Conservation (phyloP, 305 asterid species). For the Euphrasia arctica region DNA sequence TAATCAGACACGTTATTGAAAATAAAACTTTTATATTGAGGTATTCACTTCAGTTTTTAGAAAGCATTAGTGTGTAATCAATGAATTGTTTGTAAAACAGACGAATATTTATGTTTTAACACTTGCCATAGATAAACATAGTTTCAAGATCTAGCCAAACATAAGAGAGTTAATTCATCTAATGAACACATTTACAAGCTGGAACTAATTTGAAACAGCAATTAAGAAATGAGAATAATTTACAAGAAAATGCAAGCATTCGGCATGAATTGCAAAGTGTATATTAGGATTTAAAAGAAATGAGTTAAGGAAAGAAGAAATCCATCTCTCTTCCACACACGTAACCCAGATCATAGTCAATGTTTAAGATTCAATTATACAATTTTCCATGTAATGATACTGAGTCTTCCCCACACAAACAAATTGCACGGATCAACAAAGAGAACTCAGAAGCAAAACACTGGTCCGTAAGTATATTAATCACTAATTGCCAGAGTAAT, state of each 20-base stretch:
- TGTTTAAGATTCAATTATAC: background rate
- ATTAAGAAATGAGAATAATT: background rate
- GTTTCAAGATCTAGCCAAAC: constrained; percentile 2
- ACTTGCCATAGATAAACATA: constrained; percentile 6
- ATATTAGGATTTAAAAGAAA: background rate
- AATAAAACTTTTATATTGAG: background rate
- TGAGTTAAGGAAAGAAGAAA: background rate
- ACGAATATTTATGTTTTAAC: constrained; percentile 7
- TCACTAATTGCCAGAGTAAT: background rate
- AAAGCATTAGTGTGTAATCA: background rate
- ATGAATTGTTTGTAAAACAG: constrained; percentile 5
- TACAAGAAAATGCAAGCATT: background rate
- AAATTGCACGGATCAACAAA: background rate
- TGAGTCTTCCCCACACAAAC: background rate
- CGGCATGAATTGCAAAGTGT: background rate
- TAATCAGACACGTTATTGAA: constrained; percentile 4
- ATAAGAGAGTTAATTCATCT: background rate
- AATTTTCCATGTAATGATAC: background rate
- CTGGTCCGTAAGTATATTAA: background rate
- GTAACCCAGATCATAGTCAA: background rate
- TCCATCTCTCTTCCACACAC: background rate
- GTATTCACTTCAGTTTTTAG: background rate
- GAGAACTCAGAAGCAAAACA: background rate
- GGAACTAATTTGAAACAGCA: background rate
- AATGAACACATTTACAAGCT: constrained; percentile 5